phyloP scores from a whole-genome alignment of 2,329 filamentous ascomycete species.

The Beauveria pseudobassiana region DNA sequence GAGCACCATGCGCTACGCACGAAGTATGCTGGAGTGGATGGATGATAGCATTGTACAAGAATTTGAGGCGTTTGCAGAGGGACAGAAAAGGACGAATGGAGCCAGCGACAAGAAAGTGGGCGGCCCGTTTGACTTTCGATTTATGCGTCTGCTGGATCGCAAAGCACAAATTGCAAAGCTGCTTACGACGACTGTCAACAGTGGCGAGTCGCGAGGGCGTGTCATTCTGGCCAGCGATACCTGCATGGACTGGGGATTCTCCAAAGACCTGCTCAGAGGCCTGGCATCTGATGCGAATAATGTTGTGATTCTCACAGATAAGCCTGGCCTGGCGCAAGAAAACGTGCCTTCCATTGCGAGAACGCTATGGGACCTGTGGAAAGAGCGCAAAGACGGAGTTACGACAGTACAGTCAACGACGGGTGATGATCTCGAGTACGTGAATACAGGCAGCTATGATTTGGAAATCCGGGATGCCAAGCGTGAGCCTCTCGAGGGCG shows the following conservation, averaged over 20 bases:
- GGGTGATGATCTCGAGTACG: conserved; percentile 56
- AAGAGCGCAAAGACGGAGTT: conserved; percentile 57
- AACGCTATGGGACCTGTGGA: conserved; percentile 75
- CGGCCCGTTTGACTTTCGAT: conserved; percentile 84
- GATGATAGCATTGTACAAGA: conserved; percentile 90
- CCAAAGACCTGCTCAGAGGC: conserved; percentile 66
- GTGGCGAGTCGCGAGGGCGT: conserved; percentile 41
- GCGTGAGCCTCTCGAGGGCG: conserved; percentile 60
- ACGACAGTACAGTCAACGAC: conserved; percentile 46
- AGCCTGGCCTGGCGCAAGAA: conserved; percentile 36
- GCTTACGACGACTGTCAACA: conserved; percentile 38
- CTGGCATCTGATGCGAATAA: conserved; percentile 74
- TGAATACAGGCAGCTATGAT: conserved; percentile 56
- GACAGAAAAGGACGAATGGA: conserved; percentile 37
- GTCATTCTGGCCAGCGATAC: conserved; percentile 89
- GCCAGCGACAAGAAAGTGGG: conserved; percentile 45
- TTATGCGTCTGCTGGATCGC: conserved; percentile 75
- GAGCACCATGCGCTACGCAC: conserved; percentile 81
- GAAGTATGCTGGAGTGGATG: conserved; percentile 99
- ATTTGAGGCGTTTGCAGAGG: conserved; percentile 65
- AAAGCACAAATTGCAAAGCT: conserved; percentile 72
- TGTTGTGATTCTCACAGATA: conserved; percentile 80
- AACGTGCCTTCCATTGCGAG: conserved; percentile 55
- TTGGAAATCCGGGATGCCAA: conserved; percentile 54
- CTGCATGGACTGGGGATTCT: conserved; percentile 92